Percentiles rank a stretch among this genome's conserved stretches.
phyloP scores from a whole-genome alignment of 2,329 filamentous ascomycete genomes.

The Tolypocladium inflatum region DNA sequence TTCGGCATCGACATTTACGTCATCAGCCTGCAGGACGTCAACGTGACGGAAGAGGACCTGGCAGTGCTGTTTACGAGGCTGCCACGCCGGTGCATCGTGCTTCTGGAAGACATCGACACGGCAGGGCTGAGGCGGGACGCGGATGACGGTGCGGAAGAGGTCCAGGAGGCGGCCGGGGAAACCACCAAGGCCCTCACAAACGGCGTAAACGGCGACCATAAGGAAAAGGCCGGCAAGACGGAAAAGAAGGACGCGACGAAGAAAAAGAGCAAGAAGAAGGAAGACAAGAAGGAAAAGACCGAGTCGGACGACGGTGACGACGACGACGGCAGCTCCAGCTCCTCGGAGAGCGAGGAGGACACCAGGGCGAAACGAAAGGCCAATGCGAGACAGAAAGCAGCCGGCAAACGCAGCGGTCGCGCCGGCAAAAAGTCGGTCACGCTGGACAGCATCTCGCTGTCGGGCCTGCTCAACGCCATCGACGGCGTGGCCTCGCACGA shows the following conservation, averaged over 20 bases:
- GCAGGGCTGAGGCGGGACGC: conserved; percentile 43
- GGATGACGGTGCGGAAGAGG: conserved; percentile 18
- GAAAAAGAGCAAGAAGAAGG: neutral
- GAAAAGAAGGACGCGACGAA: conserved; percentile 3
- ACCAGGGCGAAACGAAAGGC: conserved; percentile 6
- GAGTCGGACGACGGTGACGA: conserved; percentile 4
- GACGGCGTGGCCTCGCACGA: conserved; percentile 75
- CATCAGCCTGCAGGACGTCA: conserved; percentile 45
- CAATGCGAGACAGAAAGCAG: conserved; percentile 2
- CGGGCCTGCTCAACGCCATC: conserved; percentile 73
- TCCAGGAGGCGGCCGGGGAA: conserved; percentile 6
- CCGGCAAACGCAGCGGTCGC: conserved; percentile 3
- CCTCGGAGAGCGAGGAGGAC: conserved; percentile 11
- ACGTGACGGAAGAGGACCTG: conserved; percentile 53
- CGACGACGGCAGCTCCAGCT: conserved; percentile 13
- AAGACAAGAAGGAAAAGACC: conserved; percentile 9
- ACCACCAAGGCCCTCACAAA: conserved; percentile 7
- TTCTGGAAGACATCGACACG: conserved; percentile 62
- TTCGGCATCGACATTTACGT: conserved; percentile 60
- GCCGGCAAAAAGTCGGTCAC: conserved; percentile 8
- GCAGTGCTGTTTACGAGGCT: conserved; percentile 49
- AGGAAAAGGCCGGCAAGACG: conserved; percentile 24
- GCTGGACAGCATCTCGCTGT: conserved; percentile 54
- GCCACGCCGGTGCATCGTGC: conserved; percentile 53
- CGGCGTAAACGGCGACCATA: conserved; percentile 22